These are phyloP conservation scores for Capronia epimyces DNA, from an alignment of 2,329 filamentous ascomycete genomes.

Conservation along the genomic window DNA sequence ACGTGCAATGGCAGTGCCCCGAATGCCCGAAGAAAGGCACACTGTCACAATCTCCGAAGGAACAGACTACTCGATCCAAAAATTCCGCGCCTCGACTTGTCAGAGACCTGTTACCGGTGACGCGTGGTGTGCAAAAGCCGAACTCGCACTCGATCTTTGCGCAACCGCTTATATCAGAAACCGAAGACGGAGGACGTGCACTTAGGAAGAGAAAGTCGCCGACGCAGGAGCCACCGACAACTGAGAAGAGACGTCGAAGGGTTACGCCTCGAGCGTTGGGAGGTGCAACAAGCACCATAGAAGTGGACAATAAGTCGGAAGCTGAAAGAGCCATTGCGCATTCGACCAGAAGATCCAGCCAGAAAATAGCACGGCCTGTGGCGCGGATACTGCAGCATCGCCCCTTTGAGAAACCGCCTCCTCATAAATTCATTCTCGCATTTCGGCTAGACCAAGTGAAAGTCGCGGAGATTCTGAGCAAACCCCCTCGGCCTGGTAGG, in stretches of 20 bases:
- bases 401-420: conserved; percentile 32
- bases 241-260: conserved; percentile 25
- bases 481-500: conserved; percentile 55
- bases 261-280: conserved; percentile 26
- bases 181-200: conserved; percentile 64
- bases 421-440: conserved; percentile 51
- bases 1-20: conserved; percentile 26
- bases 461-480: conserved; percentile 56
- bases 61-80: conserved; percentile 43
- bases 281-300: conserved; percentile 23
- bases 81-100: conserved; percentile 62
- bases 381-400: conserved; percentile 28
- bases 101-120: conserved; percentile 65
- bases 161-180: conserved; percentile 28
- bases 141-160: conserved; percentile 69
- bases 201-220: conserved; percentile 81
- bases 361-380: conserved; percentile 27
- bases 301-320: conserved; percentile 14
- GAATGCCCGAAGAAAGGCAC: conserved; percentile 45
- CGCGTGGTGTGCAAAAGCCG: conserved; percentile 58
- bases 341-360: conserved; percentile 40
- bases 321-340: conserved; percentile 20
- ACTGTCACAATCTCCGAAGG: conserved; percentile 40
- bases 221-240: conserved; percentile 48
- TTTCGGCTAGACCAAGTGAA: conserved; percentile 55